phyloP scores from a whole-genome alignment of 768 basidiomycete genomes.

The Amanita rubescens region DNA sequence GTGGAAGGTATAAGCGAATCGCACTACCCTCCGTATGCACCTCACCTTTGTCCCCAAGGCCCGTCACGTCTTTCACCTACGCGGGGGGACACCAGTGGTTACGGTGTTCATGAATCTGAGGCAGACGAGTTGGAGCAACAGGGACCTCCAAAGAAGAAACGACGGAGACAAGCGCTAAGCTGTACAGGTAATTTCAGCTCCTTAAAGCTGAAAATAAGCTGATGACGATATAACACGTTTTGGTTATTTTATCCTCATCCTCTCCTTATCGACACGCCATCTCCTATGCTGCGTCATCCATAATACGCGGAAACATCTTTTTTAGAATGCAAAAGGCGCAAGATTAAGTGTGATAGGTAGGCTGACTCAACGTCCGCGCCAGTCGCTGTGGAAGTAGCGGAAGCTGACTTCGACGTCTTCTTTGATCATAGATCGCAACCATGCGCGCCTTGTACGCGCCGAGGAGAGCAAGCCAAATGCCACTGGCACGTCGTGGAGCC shows the following conservation, averaged over 20 bases:
- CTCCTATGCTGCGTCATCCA: conserved; percentile 20
- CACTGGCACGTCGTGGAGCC: conserved; percentile 82
- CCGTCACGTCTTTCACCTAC: not conserved
- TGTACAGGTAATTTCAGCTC: conserved; percentile 59
- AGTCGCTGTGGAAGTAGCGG: conserved; percentile 9
- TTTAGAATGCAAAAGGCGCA: conserved; percentile 77
- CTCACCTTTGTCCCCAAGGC: conserved; percentile 4
- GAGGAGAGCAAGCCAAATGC: conserved; percentile 75
- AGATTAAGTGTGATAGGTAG: conserved; percentile 85
- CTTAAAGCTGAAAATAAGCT: not conserved
- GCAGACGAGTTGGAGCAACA: conserved; percentile 45
- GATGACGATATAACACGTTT: conserved; percentile 1
- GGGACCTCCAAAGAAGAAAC: conserved; percentile 73
- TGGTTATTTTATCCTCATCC: conserved; percentile 4
- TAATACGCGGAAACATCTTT: conserved; percentile 19
- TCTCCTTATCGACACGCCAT: not conserved
- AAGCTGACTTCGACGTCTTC: conserved; percentile 17
- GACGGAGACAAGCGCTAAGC: conserved; percentile 74
- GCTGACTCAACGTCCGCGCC: conserved; percentile 18
- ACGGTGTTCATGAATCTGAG: conserved; percentile 43
- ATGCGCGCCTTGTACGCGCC: conserved; percentile 72
- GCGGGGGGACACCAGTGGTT: conserved; percentile 5
- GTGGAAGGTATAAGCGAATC: conserved; percentile 14
- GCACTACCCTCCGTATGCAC: conserved; percentile 20
- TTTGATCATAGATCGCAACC: conserved; percentile 53